Evolutionary conservation across 2,329 filamentous ascomycete genomes (phyloP), one percentile per base, ranked within the genome.

Genomic region (Massarina eburnea): DNA sequence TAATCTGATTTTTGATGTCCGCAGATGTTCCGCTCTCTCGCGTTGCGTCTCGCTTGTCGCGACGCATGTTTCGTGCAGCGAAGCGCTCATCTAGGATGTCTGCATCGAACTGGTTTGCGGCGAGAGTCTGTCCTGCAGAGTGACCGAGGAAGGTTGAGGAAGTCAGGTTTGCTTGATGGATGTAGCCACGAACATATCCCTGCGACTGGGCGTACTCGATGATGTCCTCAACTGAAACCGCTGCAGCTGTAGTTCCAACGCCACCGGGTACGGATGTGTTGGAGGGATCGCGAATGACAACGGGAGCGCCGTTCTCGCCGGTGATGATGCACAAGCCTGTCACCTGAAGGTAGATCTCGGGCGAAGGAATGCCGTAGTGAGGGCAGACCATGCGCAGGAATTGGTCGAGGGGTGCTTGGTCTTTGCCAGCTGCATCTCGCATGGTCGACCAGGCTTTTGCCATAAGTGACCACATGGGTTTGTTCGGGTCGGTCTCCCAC

Each of bases 361-460:
- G 75, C 18, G 70, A 57, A 39, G 77, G 61, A 43, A 82, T 68
- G 19, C 72, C 71, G 61, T 81, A 75, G 42, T 73, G 62, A 35
- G 73, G 72, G 46, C 73, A 74, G 37, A 71, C 72, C 47, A 77
- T 52, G 14, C 53, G 49, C 36, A 81, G 68, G 62, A 80, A 81
- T 8, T 68, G 60, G 38, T 76, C 70, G 29, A 82, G 67, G 35
- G 74, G 68, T 19, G 77, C 72, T 24, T 73, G 67, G 18, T 68
- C 62, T 51, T 75, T 75, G 55, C 77, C 76, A 41, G 76, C 60
- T 35, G 74, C 67, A 54, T 81, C 78, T 38, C 79, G 74, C 38
- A 80, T 70, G 48, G 74, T 71, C 24, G 79, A 81, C 70, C 80
- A 82, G 15, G 78, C 76, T 57, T 79, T 80, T 38, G 78, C 76